Percentiles rank a stretch among this genome's conserved stretches.
These are phyloP conservation scores for Erigeron philadelphicus DNA, from an alignment of 140 eudicot genomes.

Conservation along the genomic window DNA sequence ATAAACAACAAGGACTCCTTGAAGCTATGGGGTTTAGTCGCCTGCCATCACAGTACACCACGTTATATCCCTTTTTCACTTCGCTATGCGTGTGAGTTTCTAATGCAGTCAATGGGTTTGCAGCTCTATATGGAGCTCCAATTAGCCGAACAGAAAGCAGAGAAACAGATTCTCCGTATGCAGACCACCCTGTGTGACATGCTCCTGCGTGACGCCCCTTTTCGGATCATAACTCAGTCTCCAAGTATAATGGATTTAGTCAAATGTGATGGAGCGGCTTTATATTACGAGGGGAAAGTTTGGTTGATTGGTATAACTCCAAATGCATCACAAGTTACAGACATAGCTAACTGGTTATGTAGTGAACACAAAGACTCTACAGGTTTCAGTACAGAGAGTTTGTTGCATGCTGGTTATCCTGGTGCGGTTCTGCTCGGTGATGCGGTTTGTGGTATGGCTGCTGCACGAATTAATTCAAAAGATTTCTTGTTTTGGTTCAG, in stretches of 20 bases:
- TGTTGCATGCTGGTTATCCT: conserved; percentile 50
- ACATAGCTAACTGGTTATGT: conserved; percentile 56
- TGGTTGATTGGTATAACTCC: conserved; percentile 58
- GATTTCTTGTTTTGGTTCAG: conserved; percentile 72
- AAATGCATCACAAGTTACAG: conserved; percentile 43
- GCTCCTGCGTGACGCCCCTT: conserved; percentile 60
- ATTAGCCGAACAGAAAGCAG: conserved; percentile 48
- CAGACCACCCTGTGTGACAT: conserved; percentile 64
- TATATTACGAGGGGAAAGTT: conserved; percentile 39
- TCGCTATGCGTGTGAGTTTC: conserved; percentile 59
- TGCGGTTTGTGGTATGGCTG: conserved; percentile 69
- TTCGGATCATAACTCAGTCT: conserved; percentile 46
- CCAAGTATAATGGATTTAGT: conserved; percentile 69
- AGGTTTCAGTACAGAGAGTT: conserved; percentile 61
- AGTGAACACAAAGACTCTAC: conserved; percentile 40
- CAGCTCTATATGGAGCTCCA: conserved; percentile 66
- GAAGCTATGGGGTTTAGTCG: conserved; percentile 71
- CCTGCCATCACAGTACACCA: conserved; percentile 56
- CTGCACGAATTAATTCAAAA: conserved; percentile 37
- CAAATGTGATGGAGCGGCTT: conserved; percentile 72
- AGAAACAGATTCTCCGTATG: conserved; percentile 39
- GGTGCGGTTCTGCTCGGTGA: conserved; percentile 56
- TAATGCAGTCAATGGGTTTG: conserved; percentile 69
- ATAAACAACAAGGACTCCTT: conserved; percentile 39
- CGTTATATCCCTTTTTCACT: conserved; percentile 57